These are phyloP conservation scores for Lasiodiplodia sp. DNA, from an alignment of 2,329 filamentous ascomycete genomes.

Conservation along the genomic window DNA sequence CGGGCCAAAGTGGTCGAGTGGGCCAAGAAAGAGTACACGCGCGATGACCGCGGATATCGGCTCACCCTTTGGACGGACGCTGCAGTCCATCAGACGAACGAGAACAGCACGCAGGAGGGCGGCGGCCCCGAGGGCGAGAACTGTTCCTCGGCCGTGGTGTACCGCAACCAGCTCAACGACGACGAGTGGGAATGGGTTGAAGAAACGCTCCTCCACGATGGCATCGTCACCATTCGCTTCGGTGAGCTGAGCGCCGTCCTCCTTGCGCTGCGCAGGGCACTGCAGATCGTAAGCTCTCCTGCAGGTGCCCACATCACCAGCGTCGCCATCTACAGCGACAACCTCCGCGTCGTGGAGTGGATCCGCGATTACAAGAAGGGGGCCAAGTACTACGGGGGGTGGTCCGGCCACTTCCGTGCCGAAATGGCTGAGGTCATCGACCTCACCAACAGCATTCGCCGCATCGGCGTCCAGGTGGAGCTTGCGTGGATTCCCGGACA, in stretches of 20 bases:
- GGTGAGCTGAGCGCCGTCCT: not conserved
- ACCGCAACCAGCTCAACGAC: not conserved
- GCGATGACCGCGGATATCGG: not conserved
- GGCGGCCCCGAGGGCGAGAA: not conserved
- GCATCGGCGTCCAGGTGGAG: not conserved
- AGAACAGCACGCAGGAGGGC: not conserved
- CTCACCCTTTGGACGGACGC: not conserved
- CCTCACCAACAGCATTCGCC: not conserved
- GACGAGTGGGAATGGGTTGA: not conserved
- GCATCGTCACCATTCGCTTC: not conserved
- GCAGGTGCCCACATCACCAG: not conserved
- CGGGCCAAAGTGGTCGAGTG: not conserved
- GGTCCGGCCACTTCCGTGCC: not conserved
- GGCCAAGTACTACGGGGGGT: not conserved
- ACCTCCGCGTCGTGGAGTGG: not conserved
- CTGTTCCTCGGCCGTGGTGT: not conserved
- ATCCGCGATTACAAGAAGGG: not conserved
- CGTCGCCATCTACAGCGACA: slow-evolving; percentile 3
- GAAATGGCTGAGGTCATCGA: not conserved
- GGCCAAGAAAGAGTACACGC: not conserved
- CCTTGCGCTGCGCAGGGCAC: not conserved
- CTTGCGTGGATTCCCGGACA: slow-evolving; percentile 11
- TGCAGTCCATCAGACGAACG: not conserved
- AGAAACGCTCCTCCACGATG: not conserved
- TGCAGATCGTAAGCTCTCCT: not conserved